A percentile compares a stretch with the other conserved stretches of the same genome.
Conservation (phyloP, 164 flowering plant genomes). For the Tetracentron sinense region DNA sequence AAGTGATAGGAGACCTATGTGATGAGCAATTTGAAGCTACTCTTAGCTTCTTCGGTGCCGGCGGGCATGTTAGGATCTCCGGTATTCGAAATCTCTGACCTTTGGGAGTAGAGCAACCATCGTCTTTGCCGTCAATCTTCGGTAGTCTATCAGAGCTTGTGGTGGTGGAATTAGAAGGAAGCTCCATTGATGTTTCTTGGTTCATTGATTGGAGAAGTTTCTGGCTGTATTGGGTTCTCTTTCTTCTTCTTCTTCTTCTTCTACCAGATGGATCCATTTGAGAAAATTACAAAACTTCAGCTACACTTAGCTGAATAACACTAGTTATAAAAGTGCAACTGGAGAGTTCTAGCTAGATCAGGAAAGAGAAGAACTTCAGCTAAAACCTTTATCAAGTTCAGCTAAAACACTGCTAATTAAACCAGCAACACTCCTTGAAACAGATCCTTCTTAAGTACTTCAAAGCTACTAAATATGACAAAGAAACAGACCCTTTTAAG, state of each 20-base stretch:
- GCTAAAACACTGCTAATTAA: no score
- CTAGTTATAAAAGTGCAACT: no score
- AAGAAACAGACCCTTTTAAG: background rate
- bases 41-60: constrained; percentile 53
- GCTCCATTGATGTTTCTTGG: constrained; percentile 1
- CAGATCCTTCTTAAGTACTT: no score
- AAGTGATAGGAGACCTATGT: constrained; percentile 23
- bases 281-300: no score
- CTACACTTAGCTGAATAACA: no score
- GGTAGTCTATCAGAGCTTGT: background rate
- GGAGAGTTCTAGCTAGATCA: no score
- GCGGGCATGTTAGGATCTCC: constrained; percentile 38
- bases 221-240: background rate
- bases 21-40: constrained; percentile 14
- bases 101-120: constrained; percentile 39
- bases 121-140: background rate
- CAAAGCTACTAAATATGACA: no score
- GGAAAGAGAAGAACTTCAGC: background rate
- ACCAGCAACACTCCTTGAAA: no score
- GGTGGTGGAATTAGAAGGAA: background rate
- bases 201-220: constrained; percentile 2
- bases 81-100: constrained; percentile 38
- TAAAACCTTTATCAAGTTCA: background rate
- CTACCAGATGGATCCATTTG: background rate
- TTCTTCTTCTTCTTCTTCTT: background rate